phyloP scores from a whole-genome alignment of 2,329 filamentous ascomycete species.

The Plenodomus biglobosus region DNA sequence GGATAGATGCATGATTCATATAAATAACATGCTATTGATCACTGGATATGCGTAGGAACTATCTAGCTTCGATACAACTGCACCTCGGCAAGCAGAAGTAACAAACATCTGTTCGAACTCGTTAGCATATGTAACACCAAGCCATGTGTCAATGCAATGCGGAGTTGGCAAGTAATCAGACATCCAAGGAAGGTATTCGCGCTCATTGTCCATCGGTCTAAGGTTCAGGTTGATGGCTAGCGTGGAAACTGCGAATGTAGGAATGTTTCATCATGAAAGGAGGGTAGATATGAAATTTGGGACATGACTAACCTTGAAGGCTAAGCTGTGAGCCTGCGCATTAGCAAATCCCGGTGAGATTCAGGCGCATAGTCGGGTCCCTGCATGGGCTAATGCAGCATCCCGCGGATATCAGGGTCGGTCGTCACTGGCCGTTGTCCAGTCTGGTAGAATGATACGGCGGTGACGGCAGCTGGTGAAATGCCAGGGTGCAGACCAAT shows the following conservation, averaged over 20 bases:
- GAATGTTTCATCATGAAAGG: constrained; percentile 70
- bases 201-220: constrained; percentile 66
- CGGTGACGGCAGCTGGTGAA: background rate
- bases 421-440: background rate
- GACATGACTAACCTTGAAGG: constrained; percentile 35
- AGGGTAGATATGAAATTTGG: constrained; percentile 16
- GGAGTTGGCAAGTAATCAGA: constrained; percentile 54
- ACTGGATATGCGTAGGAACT: too few relatives aligned
- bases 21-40: too few relatives aligned
- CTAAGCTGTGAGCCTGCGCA: background rate
- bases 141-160: constrained; percentile 7
- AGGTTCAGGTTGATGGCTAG: constrained; percentile 68
- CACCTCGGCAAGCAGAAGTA: too few relatives aligned
- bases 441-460: background rate
- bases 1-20: too few relatives aligned
- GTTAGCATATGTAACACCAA: constrained; percentile 20
- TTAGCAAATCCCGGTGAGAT: background rate
- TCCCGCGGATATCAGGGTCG: too few relatives aligned
- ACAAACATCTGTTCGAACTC: constrained; percentile 9
- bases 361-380: background rate
- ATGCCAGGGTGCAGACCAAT: background rate
- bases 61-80: too few relatives aligned
- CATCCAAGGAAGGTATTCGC: constrained; percentile 72
- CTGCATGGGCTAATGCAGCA: background rate
- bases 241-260: constrained; percentile 90